These are phyloP conservation scores for Lanmaoa rubissima DNA, from an alignment of 768 basidiomycete genomes.

Conservation along the genomic window DNA sequence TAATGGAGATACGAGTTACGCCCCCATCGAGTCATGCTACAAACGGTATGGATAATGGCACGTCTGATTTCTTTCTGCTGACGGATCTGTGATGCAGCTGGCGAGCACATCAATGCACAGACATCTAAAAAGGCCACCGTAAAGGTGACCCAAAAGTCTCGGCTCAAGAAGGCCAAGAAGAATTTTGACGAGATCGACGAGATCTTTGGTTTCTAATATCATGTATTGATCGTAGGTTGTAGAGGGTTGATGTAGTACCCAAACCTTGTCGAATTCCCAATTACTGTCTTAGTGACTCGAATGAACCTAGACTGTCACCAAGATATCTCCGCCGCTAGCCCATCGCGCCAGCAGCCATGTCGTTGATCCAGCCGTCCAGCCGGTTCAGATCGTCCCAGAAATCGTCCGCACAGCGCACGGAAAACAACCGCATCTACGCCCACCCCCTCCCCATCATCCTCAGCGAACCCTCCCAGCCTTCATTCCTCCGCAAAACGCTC, in stretches of 20 bases:
- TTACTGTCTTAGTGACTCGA: not conserved
- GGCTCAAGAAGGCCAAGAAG: slow-evolving; percentile 17
- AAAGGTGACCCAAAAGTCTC: slow-evolving; percentile 8
- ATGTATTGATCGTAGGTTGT: not conserved
- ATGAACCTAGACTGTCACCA: not conserved
- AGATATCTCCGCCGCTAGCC: no score
- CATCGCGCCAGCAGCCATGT: slow-evolving; percentile 34
- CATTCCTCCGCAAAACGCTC: slow-evolving; percentile 45
- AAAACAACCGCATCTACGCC: slow-evolving; percentile 68
- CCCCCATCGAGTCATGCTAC: not conserved
- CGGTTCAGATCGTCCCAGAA: slow-evolving; percentile 44
- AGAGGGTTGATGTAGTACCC: not conserved
- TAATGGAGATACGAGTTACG: not conserved
- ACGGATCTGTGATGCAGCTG: slow-evolving; percentile 1
- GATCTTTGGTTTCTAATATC: slow-evolving; percentile 26
- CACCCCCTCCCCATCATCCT: slow-evolving; percentile 67
- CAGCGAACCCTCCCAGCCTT: slow-evolving; percentile 37
- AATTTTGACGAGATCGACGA: slow-evolving; percentile 27
- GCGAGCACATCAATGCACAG: not conserved
- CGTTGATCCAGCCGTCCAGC: slow-evolving; percentile 43
- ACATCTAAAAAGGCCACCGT: not conserved
- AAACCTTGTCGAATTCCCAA: not conserved
- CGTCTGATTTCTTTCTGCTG: not conserved
- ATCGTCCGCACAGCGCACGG: slow-evolving; percentile 51
- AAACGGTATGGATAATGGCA: slow-evolving; percentile 1